Conservation (phyloP, 164 flowering plant species). For the Stephania cephalantha region DNA sequence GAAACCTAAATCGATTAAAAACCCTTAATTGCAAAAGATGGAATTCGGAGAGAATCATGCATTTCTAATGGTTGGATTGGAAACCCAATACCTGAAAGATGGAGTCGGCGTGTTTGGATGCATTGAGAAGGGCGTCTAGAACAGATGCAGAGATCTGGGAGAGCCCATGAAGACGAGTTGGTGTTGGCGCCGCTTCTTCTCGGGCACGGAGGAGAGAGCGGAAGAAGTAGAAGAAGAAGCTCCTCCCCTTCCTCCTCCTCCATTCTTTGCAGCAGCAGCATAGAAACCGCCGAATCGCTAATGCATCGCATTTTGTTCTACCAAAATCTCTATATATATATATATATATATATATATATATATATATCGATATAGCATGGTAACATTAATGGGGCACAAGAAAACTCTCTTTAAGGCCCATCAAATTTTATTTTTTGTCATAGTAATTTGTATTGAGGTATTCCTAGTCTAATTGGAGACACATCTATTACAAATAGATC, state of each 20-base stretch:
- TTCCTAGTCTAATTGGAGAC: too few species aligned
- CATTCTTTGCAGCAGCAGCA: slow-evolving; percentile 32
- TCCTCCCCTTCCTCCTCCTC: slow-evolving; percentile 3
- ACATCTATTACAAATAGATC: too few species aligned
- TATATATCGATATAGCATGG: too few species aligned
- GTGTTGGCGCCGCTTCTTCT: slow-evolving; percentile 35
- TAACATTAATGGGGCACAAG: too few species aligned
- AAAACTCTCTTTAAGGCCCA: too few species aligned
- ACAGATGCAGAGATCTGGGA: slow-evolving; percentile 82
- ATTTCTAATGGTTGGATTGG: background rate
- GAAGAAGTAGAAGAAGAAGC: slow-evolving; percentile 26
- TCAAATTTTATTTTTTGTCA: too few species aligned
- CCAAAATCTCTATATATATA: background rate
- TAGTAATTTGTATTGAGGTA: too few species aligned
- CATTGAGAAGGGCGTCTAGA: slow-evolving; percentile 69
- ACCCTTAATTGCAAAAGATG: background rate
- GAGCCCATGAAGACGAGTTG: slow-evolving; percentile 85
- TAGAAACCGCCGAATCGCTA: slow-evolving; percentile 63
- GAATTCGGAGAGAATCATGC: background rate
- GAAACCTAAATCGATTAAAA: background rate
- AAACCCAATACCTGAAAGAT: slow-evolving; percentile 59
- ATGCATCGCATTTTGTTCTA: slow-evolving; percentile 23
- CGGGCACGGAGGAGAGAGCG: slow-evolving; percentile 18
- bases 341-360: too few species aligned
- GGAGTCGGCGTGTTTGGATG: slow-evolving; percentile 61